A percentile compares a stretch with the other conserved stretches of the same genome.
Evolutionary conservation across 176 grass and related monocot species (phyloP).

Genomic region (Triticum urartu): DNA sequence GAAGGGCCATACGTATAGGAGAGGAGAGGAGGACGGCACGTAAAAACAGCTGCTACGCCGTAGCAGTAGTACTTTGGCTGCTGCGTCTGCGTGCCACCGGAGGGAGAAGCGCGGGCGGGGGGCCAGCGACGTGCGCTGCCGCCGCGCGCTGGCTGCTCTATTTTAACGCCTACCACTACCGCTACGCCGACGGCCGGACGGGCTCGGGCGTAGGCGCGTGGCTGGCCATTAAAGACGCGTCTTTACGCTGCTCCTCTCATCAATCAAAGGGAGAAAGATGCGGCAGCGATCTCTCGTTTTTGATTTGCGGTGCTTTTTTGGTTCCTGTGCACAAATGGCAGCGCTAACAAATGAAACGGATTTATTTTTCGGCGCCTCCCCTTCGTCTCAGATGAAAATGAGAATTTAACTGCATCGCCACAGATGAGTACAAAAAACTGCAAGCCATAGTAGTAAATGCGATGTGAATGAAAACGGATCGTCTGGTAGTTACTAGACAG

Average conservation of each 20-base stretch:
- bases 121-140: constrained; percentile 22
- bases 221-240: constrained; percentile 32
- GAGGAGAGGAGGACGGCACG: constrained; percentile 8
- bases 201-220: constrained; percentile 9
- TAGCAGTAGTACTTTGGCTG: background rate
- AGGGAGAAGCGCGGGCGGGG: constrained; percentile 14
- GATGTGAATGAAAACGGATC: background rate
- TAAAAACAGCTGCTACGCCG: constrained; percentile 1
- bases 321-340: background rate
- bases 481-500: background rate
- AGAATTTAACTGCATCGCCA: background rate
- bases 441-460: background rate
- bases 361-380: background rate
- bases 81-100: background rate
- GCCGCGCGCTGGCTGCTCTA: constrained; percentile 38
- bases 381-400: background rate
- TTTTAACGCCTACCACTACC: background rate
- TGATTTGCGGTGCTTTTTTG: background rate
- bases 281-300: background rate
- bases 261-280: background rate
- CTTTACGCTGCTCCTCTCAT: constrained; percentile 11
- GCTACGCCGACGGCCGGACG: constrained; percentile 21
- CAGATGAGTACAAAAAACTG: background rate
- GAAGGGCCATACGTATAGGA: background rate
- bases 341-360: background rate